Evolutionary conservation across 2,329 filamentous ascomycete species (phyloP), one percentile per base, ranked within the genome.

Genomic region (Calonectria multiphialidica): DNA sequence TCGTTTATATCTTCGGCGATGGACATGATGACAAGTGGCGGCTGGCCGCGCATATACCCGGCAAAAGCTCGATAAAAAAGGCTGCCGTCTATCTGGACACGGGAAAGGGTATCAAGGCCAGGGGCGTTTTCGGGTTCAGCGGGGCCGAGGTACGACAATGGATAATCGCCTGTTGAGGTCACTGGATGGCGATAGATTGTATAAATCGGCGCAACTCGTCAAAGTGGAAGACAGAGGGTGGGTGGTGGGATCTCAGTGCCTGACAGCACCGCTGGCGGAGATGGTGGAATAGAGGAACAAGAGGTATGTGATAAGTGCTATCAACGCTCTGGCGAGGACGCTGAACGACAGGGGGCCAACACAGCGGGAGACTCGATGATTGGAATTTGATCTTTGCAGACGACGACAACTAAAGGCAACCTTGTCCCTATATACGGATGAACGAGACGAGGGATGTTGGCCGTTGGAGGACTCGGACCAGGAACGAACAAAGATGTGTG

Each of bases 241-340:
- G 35, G 49, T 37, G 53, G 66, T 37, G 44, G 66, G 33, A 68
- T 62, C 33, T n/a, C 23, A 13, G 57, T 33, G 66, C 18, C 44
- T 49, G 45, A 49, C 37, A 53, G 18, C 66, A 63, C 42, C 35
- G 45, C 55, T 44, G 45, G 28, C 15, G 23, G 10, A n/a, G 57
- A 28, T n/a, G 18, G 57, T 37, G 55, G 40, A 71, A 21, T 37
- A 49, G 45, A 71, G 23, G 23, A 59, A 47, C 23, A 18, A 30
- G 37, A 49, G 57, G 64, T 64, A 64, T 18, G 37, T 49, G 47
- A 12, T 50, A 42, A 7, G 35, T 64, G 28, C 44, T 63, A 30
- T 15, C 35, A 55, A 16, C 40, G 42, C 67, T 37, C 28, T 23
- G 23, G 50, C 55, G 45, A 25, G 8, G 25, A n/a, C 47, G 33